Percentiles rank a stretch among this genome's conserved stretches.
These are phyloP conservation scores for Cutaneotrichosporon mucoides DNA, from an alignment of 1,284 basidiomycete species.

Conservation along the genomic window DNA sequence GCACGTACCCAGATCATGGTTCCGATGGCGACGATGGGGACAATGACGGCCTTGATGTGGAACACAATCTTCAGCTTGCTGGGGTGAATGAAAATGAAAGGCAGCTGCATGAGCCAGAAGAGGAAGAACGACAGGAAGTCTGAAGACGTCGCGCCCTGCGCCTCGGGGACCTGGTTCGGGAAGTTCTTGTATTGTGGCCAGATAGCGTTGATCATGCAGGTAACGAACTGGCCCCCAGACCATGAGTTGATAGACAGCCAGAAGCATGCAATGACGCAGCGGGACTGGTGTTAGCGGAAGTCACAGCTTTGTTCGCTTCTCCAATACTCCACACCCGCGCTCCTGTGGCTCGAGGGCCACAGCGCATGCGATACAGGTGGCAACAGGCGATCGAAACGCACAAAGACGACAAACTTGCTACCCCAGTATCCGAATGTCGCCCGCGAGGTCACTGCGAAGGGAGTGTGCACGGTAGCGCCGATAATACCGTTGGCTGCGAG, in stretches of 20 bases:
- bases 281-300: too few relatives aligned
- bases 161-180: slow-evolving; percentile 19
- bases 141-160: slow-evolving; percentile 41
- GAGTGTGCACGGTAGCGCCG: slow-evolving; percentile 61
- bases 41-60: slow-evolving; percentile 58
- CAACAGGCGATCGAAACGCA: too few relatives aligned
- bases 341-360: too few relatives aligned
- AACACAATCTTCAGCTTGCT: slow-evolving; percentile 68
- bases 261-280: slow-evolving; percentile 60
- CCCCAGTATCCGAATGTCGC: slow-evolving; percentile 68
- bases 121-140: slow-evolving; percentile 63
- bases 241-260: slow-evolving; percentile 65
- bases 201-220: slow-evolving; percentile 24
- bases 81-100: slow-evolving; percentile 69
- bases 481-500: slow-evolving; percentile 57
- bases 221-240: slow-evolving; percentile 27
- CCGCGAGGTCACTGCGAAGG: slow-evolving; percentile 65
- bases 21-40: slow-evolving; percentile 61
- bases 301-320: too few relatives aligned
- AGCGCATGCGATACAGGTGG: too few relatives aligned
- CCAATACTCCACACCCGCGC: too few relatives aligned
- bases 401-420: slow-evolving; percentile 55
- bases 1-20: slow-evolving; percentile 63
- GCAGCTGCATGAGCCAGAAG: slow-evolving; percentile 58
- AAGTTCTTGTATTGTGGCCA: slow-evolving; percentile 24